Conservation (phyloP, 139 green algal species). For the Limnomonas spitsbergensis region DNA sequence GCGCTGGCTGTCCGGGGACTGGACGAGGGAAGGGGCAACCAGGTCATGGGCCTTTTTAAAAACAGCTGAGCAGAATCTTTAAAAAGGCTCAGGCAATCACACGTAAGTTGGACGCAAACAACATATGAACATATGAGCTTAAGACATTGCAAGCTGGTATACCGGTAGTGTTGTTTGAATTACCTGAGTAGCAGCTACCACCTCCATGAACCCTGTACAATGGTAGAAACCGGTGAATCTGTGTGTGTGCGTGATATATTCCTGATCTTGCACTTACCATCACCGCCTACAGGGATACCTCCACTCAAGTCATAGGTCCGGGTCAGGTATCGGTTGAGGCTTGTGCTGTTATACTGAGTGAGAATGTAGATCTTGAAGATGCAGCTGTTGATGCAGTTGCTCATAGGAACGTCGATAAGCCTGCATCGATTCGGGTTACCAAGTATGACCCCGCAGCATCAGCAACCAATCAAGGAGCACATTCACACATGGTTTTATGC, state of each 20-base stretch:
- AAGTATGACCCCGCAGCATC: too few relatives aligned
- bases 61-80: too few relatives aligned
- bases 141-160: too few relatives aligned
- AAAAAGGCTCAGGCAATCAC: too few relatives aligned
- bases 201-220: conserved; percentile 93
- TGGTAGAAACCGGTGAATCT: conserved; percentile 67
- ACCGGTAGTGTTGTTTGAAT: too few relatives aligned
- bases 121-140: too few relatives aligned
- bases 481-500: too few relatives aligned
- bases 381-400: conserved; percentile 98
- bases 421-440: too few relatives aligned
- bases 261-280: conserved; percentile 13
- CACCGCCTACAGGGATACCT: conserved; percentile 11
- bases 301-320: conserved; percentile 77
- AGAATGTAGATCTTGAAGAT: conserved; percentile 97
- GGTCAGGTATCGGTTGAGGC: conserved; percentile 85
- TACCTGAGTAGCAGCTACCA: conserved; percentile 86
- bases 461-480: too few relatives aligned
- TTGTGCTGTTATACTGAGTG: conserved; percentile 92
- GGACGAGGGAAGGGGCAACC: neutral
- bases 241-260: conserved; percentile 6
- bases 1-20: conserved; percentile 82
- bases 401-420: conserved; percentile 98
- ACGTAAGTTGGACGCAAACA: too few relatives aligned
- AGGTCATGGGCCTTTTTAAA: neutral